phyloP scores from a whole-genome alignment of 1,139 yeast genomes.

The Candida pseudocylindracea region DNA sequence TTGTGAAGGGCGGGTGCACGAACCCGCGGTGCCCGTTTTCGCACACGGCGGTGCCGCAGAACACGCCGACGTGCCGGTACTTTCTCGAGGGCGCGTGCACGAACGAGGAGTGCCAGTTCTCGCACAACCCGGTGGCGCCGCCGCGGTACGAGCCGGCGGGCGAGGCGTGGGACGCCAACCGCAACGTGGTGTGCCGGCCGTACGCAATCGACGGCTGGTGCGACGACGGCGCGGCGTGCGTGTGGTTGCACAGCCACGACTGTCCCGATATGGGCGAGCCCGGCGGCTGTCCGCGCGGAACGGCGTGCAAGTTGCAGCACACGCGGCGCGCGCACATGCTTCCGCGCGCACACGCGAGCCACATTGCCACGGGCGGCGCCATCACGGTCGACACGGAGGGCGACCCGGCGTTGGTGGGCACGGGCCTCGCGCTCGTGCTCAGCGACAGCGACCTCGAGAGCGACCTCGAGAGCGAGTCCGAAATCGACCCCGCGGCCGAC shows the following conservation, averaged over 20 bases:
- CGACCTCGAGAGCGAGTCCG: conserved; percentile 12
- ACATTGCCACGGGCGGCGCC: conserved; percentile 7
- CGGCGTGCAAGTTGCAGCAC: conserved; percentile 26
- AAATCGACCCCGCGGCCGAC: conserved; percentile 11
- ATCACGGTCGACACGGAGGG: conserved; percentile 1
- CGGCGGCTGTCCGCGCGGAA: conserved; percentile 30
- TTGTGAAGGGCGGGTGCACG: conserved; percentile 22
- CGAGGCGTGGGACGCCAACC: conserved; percentile 15
- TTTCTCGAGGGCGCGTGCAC: conserved; percentile 27
- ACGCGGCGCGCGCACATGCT: conserved; percentile 12
- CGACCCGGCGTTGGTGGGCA: too few relatives aligned
- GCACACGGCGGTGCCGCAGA: conserved; percentile 35
- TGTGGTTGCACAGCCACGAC: conserved; percentile 30
- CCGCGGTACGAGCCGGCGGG: too few relatives aligned
- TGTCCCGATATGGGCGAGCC: conserved; percentile 55
- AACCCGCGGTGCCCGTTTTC: conserved; percentile 28
- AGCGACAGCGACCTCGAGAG: conserved; percentile 1
- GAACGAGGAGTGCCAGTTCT: conserved; percentile 29
- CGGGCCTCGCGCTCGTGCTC: not conserved
- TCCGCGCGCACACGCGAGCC: conserved; percentile 9
- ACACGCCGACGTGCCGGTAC: conserved; percentile 44
- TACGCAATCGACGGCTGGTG: conserved; percentile 57
- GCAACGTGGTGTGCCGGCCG: conserved; percentile 33
- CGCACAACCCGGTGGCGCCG: conserved; percentile 14
- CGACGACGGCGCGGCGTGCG: conserved; percentile 33